These are phyloP conservation scores for Ganoderma boninense DNA, from an alignment of 1,284 basidiomycete species.

Conservation along the genomic window DNA sequence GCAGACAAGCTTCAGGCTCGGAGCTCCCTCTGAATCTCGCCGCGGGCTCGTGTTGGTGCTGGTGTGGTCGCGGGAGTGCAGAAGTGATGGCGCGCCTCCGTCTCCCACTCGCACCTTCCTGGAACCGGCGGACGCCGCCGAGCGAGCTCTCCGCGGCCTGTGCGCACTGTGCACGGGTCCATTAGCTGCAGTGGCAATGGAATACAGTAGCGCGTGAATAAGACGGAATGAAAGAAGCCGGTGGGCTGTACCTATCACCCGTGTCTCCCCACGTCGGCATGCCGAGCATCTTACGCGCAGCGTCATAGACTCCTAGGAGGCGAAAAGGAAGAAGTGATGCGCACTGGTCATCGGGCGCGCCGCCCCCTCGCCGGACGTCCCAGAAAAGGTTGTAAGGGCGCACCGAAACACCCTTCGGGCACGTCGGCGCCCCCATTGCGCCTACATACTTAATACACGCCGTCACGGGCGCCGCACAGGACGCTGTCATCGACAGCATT, in stretches of 20 bases:
- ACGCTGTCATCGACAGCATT: not conserved
- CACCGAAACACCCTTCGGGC: not conserved
- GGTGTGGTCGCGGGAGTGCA: not conserved
- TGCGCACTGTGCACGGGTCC: not conserved
- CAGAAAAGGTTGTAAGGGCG: not conserved
- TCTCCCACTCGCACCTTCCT: not conserved
- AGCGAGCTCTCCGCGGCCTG: not conserved
- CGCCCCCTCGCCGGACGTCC: not conserved
- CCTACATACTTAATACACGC: not conserved
- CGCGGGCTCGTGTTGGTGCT: not conserved
- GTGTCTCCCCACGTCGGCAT: not conserved
- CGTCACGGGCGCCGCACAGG: not conserved
- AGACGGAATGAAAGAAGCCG: slow-evolving; percentile 1
- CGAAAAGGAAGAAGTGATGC: not conserved
- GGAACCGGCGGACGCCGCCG: not conserved
- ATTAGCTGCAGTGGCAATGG: not conserved
- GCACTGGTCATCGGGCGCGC: not conserved
- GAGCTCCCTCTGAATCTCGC: not conserved
- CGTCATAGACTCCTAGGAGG: not conserved
- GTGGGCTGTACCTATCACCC: not conserved
- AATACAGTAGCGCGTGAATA: not conserved
- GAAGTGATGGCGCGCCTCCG: not conserved
- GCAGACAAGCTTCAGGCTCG: not conserved
- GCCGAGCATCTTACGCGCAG: not conserved
- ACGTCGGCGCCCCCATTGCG: not conserved